Conservation (phyloP, 1,139 yeast genomes). For the Lodderomyces orthopsilosis region DNA sequence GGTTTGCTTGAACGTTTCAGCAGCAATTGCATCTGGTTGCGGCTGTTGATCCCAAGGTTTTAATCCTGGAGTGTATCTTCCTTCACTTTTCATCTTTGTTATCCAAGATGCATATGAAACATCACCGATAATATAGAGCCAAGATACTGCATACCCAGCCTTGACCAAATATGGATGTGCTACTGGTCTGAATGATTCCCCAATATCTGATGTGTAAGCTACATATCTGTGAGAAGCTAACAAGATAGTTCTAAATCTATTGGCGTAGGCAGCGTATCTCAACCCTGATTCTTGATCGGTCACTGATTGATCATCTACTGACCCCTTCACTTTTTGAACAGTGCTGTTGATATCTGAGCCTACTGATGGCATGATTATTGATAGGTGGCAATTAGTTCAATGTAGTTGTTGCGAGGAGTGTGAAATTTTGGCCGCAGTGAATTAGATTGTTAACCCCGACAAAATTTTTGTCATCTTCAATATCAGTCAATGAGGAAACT, state of each 20-base stretch:
- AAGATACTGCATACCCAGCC: slow-evolving; percentile 69
- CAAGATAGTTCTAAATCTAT: slow-evolving; percentile 66
- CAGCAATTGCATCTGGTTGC: slow-evolving; percentile 39
- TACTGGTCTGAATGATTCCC: slow-evolving; percentile 86
- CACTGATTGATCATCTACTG: slow-evolving; percentile 9
- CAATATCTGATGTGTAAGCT: slow-evolving; percentile 85
- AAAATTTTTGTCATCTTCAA: background rate
- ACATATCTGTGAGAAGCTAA: slow-evolving; percentile 79
- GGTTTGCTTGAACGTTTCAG: slow-evolving; percentile 26
- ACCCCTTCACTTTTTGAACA: slow-evolving; percentile 15
- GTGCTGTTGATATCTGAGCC: slow-evolving; percentile 8
- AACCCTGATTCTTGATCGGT: slow-evolving; percentile 45
- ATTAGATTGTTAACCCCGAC: background rate
- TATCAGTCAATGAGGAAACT: no score
- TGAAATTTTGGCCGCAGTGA: background rate
- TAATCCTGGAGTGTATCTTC: slow-evolving; percentile 59
- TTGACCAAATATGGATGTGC: slow-evolving; percentile 67
- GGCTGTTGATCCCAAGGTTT: slow-evolving; percentile 64
- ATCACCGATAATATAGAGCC: slow-evolving; percentile 79
- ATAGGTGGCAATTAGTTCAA: background rate
- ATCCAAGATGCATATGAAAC: slow-evolving; percentile 77
- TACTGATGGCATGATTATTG: background rate
- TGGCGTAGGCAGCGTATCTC: slow-evolving; percentile 83
- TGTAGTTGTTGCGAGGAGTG: background rate
- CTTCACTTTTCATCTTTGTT: slow-evolving; percentile 65